Evolutionary conservation across 176 grass and related monocot genomes (phyloP).

Genomic region (Avena sativa): DNA sequence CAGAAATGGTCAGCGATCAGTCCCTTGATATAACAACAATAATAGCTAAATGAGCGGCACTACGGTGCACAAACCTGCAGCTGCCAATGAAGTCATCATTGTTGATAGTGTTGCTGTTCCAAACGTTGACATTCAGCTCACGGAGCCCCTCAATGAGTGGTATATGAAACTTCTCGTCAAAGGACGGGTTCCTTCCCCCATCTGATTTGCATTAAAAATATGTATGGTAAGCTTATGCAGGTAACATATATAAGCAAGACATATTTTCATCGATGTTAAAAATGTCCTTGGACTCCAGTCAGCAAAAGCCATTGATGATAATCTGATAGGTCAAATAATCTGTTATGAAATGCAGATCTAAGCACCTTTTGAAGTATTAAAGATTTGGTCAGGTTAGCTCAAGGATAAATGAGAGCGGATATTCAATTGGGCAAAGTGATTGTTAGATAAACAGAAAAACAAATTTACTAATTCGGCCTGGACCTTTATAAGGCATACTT

Average conservation of each 20-base stretch:
- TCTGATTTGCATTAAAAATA: conserved; percentile 44
- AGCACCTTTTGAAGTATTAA: neutral
- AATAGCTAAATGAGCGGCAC: neutral
- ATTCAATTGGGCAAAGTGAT: neutral
- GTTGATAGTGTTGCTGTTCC: conserved; percentile 87
- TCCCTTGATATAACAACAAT: too few relatives aligned
- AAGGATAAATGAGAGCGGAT: neutral
- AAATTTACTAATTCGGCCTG: neutral
- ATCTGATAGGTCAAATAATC: neutral
- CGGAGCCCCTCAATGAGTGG: conserved; percentile 85
- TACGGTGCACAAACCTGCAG: conserved; percentile 58
- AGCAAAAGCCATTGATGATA: neutral
- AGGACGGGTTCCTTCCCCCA: conserved; percentile 80
- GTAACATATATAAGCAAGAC: neutral
- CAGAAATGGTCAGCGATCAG: too few relatives aligned
- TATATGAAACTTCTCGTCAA: conserved; percentile 84
- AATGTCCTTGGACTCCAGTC: neutral
- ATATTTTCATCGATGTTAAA: conserved; percentile 1
- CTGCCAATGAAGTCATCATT: conserved; percentile 76
- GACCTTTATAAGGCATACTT: neutral
- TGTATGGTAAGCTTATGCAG: neutral
- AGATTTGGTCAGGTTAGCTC: neutral
- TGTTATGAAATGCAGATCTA: neutral
- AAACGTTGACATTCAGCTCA: conserved; percentile 61
- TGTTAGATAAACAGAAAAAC: neutral